These are phyloP conservation scores for Ogataea wickerhamii DNA, from an alignment of 805 yeast species.

Conservation along the genomic window DNA sequence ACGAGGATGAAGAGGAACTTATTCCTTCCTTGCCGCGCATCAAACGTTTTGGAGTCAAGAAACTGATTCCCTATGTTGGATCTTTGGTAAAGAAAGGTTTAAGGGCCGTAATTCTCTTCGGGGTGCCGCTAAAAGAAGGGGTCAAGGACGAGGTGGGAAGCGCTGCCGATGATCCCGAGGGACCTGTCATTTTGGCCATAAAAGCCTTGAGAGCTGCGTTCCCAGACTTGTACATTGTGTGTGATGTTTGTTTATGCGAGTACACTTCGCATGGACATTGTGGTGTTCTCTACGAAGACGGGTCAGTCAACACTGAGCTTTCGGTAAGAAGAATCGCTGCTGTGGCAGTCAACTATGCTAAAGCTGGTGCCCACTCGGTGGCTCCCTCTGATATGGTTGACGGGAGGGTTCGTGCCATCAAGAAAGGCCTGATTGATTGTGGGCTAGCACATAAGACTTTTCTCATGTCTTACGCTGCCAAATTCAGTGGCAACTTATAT, in stretches of 20 bases:
- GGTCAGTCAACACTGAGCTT: constrained; percentile 68
- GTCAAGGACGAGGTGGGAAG: constrained; percentile 80
- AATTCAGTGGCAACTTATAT: constrained; percentile 84
- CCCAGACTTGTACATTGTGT: constrained; percentile 82
- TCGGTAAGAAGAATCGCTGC: constrained; percentile 85
- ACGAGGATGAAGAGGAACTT: constrained; percentile 69
- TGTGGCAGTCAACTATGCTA: constrained; percentile 92
- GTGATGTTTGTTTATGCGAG: constrained; percentile 96
- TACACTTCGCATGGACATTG: constrained; percentile 98
- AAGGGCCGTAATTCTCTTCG: constrained; percentile 82
- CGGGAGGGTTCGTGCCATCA: constrained; percentile 87
- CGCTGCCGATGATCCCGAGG: constrained; percentile 92
- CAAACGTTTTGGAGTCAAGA: constrained; percentile 80
- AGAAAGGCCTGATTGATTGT: constrained; percentile 74
- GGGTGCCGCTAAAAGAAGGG: constrained; percentile 77
- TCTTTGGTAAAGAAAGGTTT: constrained; percentile 77
- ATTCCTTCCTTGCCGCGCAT: constrained; percentile 86
- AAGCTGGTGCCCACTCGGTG: constrained; percentile 92
- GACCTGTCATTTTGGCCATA: constrained; percentile 86
- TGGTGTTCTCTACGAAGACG: constrained; percentile 86
- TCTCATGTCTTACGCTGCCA: constrained; percentile 92
- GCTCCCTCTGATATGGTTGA: constrained; percentile 99
- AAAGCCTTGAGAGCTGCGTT: constrained; percentile 58
- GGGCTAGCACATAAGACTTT: constrained; percentile 83
- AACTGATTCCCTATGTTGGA: constrained; percentile 66